Base-by-base conservation (phyloP, 2,329 filamentous ascomycete species). In the Herpotrichia juniperi region DNA sequence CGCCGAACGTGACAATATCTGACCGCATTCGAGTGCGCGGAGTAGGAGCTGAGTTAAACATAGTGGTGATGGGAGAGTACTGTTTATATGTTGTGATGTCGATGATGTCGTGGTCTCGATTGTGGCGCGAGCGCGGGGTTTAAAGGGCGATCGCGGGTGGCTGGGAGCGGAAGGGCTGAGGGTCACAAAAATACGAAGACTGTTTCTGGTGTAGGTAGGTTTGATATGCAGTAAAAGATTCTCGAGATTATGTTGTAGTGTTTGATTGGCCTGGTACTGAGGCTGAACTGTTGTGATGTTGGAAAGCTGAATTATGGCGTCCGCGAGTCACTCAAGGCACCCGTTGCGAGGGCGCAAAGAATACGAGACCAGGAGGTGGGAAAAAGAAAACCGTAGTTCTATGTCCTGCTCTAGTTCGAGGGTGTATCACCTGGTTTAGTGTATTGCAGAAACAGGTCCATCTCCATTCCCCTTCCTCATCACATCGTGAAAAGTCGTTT, bases 91-190 rank as follows among this genome's bases (percentile, higher is more conserved):
- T 11, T 24, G 21, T 24, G 3, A 21, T 40, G 37, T 8, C n/a
- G 28, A 34, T 32, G 42, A 30, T 45, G n/a, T 45, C 28, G 28
- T 24, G 12, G 14, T 22, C 28, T 4, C 14, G 42, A 3, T 45
- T 30, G 42, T 45, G 42, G 30, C 26, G 28, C 16, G 26, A 16
- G 42, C 26, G 37, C 37, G 37, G 37, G 37, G 37, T 40, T 40
- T 17, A 14, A 37, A 21, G n/a, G n/a, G 17, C 17, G 34, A 37
- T 5, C 3, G 11, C 16, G 21, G 22, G 19, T 19, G 34, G n/a
- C 34, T 39, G 34, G 5, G n/a, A 17, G 16, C 6, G 19, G 19
- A 40, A 40, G 37, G 37, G 37, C 37, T 40, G 11, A 25, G 21
- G 37, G 19, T 28, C 26, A 12, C 26, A 6, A 12, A 14, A 40